These are phyloP conservation scores for Striga asiatica DNA, from an alignment of 257 asterid genomes.

Conservation along the genomic window DNA sequence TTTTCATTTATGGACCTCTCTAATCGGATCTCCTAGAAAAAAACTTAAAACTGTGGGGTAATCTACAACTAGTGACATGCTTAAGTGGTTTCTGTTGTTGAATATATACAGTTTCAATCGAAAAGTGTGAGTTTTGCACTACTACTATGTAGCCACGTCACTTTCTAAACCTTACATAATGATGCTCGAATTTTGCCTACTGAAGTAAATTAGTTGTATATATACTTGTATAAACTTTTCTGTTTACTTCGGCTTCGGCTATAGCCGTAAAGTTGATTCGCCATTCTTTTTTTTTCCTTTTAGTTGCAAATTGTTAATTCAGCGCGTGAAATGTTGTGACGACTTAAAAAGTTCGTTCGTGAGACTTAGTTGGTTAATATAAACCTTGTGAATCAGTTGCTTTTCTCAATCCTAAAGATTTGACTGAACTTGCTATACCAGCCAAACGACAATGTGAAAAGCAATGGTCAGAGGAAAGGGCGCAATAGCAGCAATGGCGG, in stretches of 20 bases:
- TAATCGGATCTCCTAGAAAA: background rate
- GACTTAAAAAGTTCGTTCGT: background rate
- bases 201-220: background rate
- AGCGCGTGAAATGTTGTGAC: background rate
- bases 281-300: background rate
- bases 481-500: slow-evolving; percentile 30
- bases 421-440: too few relatives aligned
- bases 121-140: background rate
- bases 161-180: background rate
- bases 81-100: background rate
- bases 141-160: background rate
- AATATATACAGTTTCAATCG: background rate
- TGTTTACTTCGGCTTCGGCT: background rate
- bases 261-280: background rate
- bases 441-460: slow-evolving; percentile 30
- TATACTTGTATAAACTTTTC: background rate
- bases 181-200: background rate
- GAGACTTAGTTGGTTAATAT: too few relatives aligned
- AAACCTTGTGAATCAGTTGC: too few relatives aligned
- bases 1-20: background rate
- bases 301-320: background rate
- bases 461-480: slow-evolving; percentile 32
- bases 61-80: slow-evolving; percentile 1
- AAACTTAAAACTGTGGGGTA: background rate
- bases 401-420: too few relatives aligned